These are phyloP conservation scores for Aureobasidium uvarum DNA, from an alignment of 2,329 filamentous ascomycete genomes.

Conservation along the genomic window DNA sequence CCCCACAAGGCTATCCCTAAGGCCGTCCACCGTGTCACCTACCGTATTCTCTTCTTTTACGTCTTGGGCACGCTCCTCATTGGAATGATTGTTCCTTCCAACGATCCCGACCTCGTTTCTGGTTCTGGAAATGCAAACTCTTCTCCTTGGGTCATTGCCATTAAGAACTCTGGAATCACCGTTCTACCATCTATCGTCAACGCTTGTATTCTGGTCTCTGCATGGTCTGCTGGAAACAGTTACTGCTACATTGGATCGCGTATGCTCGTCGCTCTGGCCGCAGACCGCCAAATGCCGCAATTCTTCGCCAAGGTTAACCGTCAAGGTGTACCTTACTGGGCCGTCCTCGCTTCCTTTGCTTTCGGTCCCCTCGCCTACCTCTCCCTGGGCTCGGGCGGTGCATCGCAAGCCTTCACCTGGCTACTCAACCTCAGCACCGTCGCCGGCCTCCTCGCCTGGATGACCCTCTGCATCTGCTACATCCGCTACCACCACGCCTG, in stretches of 20 bases:
- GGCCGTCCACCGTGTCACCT: constrained; percentile 54
- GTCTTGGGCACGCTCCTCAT: constrained; percentile 56
- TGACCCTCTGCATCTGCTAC: constrained; percentile 44
- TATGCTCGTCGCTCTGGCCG: constrained; percentile 59
- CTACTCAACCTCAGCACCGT: constrained; percentile 32
- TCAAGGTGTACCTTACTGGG: constrained; percentile 57
- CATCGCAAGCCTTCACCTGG: constrained; percentile 33
- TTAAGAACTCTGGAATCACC: constrained; percentile 63
- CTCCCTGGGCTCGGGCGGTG: constrained; percentile 34
- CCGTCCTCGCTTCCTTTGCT: constrained; percentile 44
- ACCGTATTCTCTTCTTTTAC: constrained; percentile 58
- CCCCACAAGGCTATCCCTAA: constrained; percentile 54
- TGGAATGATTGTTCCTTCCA: constrained; percentile 58
- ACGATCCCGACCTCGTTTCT: constrained; percentile 51
- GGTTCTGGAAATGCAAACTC: constrained; percentile 45
- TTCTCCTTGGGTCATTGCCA: constrained; percentile 68
- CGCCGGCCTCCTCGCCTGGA: constrained; percentile 33
- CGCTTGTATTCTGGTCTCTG: constrained; percentile 69
- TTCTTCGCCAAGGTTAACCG: constrained; percentile 55
- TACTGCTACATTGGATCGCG: constrained; percentile 56
- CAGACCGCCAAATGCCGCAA: constrained; percentile 58
- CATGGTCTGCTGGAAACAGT: constrained; percentile 65
- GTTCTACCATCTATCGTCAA: constrained; percentile 72
- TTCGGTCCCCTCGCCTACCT: constrained; percentile 49
- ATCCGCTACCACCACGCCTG: constrained; percentile 49